Evolutionary conservation across 352 stramenopile species (phyloP), one percentile per base, ranked within the genome.

Genomic region (Aphanomyces cochlioides): DNA sequence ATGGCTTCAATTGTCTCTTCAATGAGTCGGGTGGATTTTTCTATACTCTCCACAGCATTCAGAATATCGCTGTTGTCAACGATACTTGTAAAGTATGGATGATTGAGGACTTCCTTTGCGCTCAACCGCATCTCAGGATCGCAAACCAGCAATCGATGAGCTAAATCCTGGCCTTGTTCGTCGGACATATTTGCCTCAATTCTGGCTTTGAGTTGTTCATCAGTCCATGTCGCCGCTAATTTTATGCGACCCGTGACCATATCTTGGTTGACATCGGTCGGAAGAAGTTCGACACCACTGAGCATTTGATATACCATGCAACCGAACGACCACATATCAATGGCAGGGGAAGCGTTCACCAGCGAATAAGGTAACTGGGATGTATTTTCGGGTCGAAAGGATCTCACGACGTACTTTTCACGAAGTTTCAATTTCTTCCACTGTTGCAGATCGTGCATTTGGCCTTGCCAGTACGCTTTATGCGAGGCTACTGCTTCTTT

Each of bases 291-390:
- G n/a, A 34, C 56, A 43, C n/a, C 7, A 5, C 57, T 37, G 67
- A 28, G 69, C 48, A 75, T 53, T n/a, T 67, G 68, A n/a, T 60
- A 75, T 38, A 75, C 39, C 66, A 75, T 72, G 19, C 39, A 60
- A 17, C 53, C 71, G 41, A 75, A 53, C 12, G 54, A 34, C 71
- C 71, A 75, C 15, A 75, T 60, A 34, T 75, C 71, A 2, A 75
- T 7, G 2, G 66, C 48, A 5, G 47, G 50, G 4, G 37, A 47
- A 6, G 66, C 71, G 3, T 54, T 3, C 13, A 74, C 36, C 5
- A 66, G 19, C 3, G 2, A 3, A 58, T 74, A 72, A 7, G 59
- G 60, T n/a, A 56, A 21, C 61, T 12, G 17, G 4, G 34, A 12
- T 5, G 12, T 57, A 3, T 2, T 7, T 34, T 10, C 57, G n/a